These are phyloP conservation scores for Termitomyces sp. DNA, from an alignment of 1,284 basidiomycete genomes.

Conservation along the genomic window DNA sequence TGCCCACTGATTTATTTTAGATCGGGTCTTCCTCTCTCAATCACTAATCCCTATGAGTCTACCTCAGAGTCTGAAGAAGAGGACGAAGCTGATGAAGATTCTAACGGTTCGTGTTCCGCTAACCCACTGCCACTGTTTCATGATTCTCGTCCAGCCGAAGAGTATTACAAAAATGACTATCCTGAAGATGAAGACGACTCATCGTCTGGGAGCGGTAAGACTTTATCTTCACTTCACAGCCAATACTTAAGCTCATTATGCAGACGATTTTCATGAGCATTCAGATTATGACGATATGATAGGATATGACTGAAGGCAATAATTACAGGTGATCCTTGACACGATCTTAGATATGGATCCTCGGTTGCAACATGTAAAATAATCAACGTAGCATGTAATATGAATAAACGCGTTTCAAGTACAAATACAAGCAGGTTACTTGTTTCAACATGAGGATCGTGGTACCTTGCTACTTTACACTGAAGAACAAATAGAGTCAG, in stretches of 20 bases:
- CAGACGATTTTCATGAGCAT: constrained; percentile 42
- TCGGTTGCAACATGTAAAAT: neutral
- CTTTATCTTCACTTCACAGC: constrained; percentile 1
- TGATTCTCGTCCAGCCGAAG: constrained; percentile 50
- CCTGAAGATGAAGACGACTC: constrained; percentile 61
- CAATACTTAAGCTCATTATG: constrained; percentile 3
- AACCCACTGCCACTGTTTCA: neutral
- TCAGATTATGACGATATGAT: constrained; percentile 36
- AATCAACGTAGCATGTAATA: constrained; percentile 2
- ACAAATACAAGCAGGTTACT: neutral
- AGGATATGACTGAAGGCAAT: constrained; percentile 20
- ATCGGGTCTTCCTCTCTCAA: constrained; percentile 55
- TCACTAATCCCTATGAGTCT: constrained; percentile 44
- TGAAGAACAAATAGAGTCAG: neutral
- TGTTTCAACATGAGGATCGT: neutral
- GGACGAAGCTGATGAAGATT: constrained; percentile 77
- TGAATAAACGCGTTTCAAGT: neutral
- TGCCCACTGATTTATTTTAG: constrained; percentile 29
- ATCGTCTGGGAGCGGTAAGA: constrained; percentile 38
- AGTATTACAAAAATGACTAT: constrained; percentile 78
- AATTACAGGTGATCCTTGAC: constrained; percentile 17
- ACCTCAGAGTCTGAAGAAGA: constrained; percentile 59
- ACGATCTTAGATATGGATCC: neutral
- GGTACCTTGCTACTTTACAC: neutral
- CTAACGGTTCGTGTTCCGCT: constrained; percentile 50